phyloP scores from a whole-genome alignment of 306 rosid genomes.

The Astragalus membranaceus region DNA sequence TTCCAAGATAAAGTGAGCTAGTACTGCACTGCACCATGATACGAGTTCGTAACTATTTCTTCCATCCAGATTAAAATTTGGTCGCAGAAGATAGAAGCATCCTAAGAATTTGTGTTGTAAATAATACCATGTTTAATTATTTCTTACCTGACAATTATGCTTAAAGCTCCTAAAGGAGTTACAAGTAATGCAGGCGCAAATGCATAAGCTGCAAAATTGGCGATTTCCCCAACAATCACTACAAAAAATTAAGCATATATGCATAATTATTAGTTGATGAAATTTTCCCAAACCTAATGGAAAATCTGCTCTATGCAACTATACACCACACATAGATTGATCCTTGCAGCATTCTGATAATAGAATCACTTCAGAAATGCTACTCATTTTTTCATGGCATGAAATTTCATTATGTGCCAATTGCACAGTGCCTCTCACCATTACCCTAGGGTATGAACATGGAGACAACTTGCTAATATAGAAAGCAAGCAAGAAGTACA shows the following conservation, averaged over 20 bases:
- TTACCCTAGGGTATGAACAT: neutral
- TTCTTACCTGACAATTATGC: slow-evolving; percentile 83
- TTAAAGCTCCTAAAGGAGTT: slow-evolving; percentile 93
- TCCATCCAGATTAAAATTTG: neutral
- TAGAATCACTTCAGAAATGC: neutral
- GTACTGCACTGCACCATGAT: slow-evolving; percentile 71
- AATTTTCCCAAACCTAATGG: neutral
- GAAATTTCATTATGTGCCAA: neutral
- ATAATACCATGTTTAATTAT: neutral
- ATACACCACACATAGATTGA: neutral
- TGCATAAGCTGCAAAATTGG: slow-evolving; percentile 95
- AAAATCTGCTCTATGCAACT: neutral
- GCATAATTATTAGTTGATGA: neutral
- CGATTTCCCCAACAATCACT: slow-evolving; percentile 93
- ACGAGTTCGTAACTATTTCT: slow-evolving; percentile 18
- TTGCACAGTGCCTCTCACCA: neutral
- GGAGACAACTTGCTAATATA: neutral
- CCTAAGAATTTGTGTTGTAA: neutral
- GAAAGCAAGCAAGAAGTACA: neutral
- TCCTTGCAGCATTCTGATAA: neutral
- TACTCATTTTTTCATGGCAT: neutral
- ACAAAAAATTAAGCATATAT: slow-evolving; percentile 3
- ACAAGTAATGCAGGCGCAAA: slow-evolving; percentile 94
- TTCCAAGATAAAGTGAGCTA: slow-evolving; percentile 79
- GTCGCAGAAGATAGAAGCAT: neutral